Evolutionary conservation across 2,329 filamentous ascomycete species (phyloP).

Genomic region (Fusarium temperatum): DNA sequence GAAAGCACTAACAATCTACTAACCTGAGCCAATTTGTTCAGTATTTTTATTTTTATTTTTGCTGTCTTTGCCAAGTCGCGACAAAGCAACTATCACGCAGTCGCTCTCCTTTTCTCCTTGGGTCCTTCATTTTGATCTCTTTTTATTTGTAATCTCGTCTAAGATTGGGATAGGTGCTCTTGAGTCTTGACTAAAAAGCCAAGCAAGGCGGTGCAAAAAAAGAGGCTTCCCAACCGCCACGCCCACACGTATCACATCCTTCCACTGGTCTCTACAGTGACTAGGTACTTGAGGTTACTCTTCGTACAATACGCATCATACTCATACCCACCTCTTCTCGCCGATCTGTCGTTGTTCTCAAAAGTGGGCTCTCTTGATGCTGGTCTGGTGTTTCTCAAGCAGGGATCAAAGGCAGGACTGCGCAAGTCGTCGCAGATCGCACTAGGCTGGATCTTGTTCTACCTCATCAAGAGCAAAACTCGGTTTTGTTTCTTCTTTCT

Average conservation of each 20-base stretch:
- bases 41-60: not conserved
- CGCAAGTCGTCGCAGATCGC: conserved; percentile 24
- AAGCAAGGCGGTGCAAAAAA: conserved; percentile 33
- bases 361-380: conserved; percentile 23
- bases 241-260: conserved; percentile 24
- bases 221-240: not conserved
- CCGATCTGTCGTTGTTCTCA: conserved; percentile 28
- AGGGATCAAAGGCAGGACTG: conserved; percentile 30
- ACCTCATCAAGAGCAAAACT: conserved; percentile 10
- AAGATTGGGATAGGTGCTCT: not conserved
- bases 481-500: not conserved
- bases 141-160: conserved; percentile 18
- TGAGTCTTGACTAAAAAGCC: conserved; percentile 20
- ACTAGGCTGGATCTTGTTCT: conserved; percentile 25
- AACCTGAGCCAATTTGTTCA: conserved; percentile 1
- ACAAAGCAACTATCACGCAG: not conserved
- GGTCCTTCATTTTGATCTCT: conserved; percentile 7
- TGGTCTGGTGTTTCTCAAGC: conserved; percentile 23
- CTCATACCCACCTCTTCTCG: conserved; percentile 19
- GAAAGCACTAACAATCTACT: conserved; percentile 13
- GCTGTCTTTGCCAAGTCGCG: not conserved
- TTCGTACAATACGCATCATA: not conserved
- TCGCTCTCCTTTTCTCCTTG: not conserved
- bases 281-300: not conserved
- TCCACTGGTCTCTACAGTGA: conserved; percentile 13